These are phyloP conservation scores for Solanum clarkiae DNA, from an alignment of 257 asterid species.

Conservation along the genomic window DNA sequence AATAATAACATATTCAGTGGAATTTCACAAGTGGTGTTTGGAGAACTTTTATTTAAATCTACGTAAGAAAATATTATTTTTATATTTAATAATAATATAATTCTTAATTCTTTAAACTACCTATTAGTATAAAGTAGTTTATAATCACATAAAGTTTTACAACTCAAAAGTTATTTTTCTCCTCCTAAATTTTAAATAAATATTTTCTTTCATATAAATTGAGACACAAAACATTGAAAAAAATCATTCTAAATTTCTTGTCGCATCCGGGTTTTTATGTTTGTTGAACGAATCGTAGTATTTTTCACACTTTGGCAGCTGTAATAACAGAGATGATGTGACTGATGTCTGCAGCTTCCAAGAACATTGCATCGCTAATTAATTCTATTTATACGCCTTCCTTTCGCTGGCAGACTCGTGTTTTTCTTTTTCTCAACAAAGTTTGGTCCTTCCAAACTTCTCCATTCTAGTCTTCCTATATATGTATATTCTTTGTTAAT, in stretches of 20 bases:
- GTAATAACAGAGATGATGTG: constrained; percentile 2
- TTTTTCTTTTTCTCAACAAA: background rate
- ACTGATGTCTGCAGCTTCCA: constrained; percentile 3
- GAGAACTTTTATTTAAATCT: background rate
- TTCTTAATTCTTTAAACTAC: accelerated
- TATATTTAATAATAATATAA: background rate
- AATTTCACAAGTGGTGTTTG: too few species aligned
- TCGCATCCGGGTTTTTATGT: background rate
- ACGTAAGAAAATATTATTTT: too few species aligned
- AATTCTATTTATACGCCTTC: background rate
- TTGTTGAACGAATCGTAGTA: background rate
- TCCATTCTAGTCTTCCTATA: background rate
- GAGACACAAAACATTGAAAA: background rate
- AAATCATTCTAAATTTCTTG: background rate
- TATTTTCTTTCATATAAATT: background rate
- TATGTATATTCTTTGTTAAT: background rate
- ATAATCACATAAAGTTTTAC: background rate
- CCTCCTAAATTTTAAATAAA: background rate
- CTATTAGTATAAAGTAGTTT: background rate
- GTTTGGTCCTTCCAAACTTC: background rate
- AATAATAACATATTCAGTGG: too few species aligned
- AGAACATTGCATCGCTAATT: background rate
- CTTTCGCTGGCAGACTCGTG: background rate
- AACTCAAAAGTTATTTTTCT: background rate
- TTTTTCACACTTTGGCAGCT: constrained; percentile 13